Conservation (phyloP, 78 protist genomes). For the Dictyostelium purpureum region DNA sequence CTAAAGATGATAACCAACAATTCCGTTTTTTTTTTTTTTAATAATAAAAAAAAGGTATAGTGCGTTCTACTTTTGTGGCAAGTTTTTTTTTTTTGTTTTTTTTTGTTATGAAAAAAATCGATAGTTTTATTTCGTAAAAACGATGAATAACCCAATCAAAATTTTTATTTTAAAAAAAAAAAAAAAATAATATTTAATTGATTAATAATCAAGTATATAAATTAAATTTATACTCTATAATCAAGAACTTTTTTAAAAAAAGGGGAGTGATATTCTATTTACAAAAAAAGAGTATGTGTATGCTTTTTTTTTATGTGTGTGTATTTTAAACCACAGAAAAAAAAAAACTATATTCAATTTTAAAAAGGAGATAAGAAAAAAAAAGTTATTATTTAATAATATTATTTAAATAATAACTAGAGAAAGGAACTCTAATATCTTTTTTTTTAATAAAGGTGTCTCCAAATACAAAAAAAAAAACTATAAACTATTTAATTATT, state of each 20-base stretch:
- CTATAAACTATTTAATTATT: no score
- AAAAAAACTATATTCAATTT: background rate
- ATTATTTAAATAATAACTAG: no score
- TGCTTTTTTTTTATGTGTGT: background rate
- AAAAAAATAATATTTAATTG: no score
- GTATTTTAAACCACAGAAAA: background rate
- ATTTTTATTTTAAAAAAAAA: no score
- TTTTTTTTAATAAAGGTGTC: no score
- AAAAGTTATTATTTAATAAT: no score
- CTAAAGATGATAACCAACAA: slow-evolving; percentile 21
- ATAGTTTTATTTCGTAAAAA: no score
- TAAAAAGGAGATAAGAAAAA: no score
- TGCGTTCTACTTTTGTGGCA: background rate
- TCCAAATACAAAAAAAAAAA: no score
- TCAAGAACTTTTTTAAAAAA: background rate
- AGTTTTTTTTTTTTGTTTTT: background rate
- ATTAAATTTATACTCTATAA: slow-evolving; percentile 13
- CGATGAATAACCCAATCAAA: background rate
- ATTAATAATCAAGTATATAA: slow-evolving; percentile 12
- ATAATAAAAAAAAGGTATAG: background rate
- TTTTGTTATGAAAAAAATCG: background rate
- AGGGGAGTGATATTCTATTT: background rate
- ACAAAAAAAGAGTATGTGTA: background rate
- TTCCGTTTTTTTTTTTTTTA: slow-evolving; percentile 18
- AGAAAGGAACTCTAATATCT: no score